Evolutionary conservation across 345 rosid genomes (phyloP).

Genomic region (Cardamine occulta): DNA sequence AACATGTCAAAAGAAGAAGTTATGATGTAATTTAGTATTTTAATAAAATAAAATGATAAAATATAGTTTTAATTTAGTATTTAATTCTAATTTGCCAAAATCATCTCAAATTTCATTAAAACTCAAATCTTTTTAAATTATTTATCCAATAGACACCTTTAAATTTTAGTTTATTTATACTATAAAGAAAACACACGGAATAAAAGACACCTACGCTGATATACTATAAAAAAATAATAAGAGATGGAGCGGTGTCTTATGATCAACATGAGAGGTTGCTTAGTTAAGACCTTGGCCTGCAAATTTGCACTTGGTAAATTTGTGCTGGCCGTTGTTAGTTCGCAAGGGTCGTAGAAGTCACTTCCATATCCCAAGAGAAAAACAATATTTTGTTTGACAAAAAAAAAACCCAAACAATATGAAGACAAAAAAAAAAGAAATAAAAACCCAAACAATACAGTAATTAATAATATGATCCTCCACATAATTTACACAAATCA

Average conservation of each 20-base stretch:
- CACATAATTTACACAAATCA: too few species aligned
- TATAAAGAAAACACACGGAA: not conserved
- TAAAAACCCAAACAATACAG: too few species aligned
- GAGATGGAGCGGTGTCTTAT: constrained; percentile 22
- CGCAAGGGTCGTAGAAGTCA: constrained; percentile 34
- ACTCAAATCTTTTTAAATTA: too few species aligned
- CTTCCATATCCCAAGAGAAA: constrained; percentile 1
- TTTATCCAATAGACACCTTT: too few species aligned
- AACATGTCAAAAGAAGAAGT: not conserved
- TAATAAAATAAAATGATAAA: too few species aligned
- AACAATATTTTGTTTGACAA: not conserved
- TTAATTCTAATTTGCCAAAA: too few species aligned
- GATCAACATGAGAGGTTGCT: constrained; percentile 38
- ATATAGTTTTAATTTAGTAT: too few species aligned
- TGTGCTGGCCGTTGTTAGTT: constrained; percentile 27
- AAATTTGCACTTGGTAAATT: not conserved
- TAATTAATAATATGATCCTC: too few species aligned
- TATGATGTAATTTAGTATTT: not conserved
- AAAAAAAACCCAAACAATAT: too few species aligned
- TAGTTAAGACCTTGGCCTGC: constrained; percentile 12
- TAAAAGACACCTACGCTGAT: not conserved
- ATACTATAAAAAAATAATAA: not conserved
- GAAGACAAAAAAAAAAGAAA: too few species aligned
- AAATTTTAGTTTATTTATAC: too few species aligned
- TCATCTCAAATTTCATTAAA: too few species aligned